Evolutionary conservation across 176 grass and related monocot species (phyloP).

Genomic region (Elaeis guineensis): DNA sequence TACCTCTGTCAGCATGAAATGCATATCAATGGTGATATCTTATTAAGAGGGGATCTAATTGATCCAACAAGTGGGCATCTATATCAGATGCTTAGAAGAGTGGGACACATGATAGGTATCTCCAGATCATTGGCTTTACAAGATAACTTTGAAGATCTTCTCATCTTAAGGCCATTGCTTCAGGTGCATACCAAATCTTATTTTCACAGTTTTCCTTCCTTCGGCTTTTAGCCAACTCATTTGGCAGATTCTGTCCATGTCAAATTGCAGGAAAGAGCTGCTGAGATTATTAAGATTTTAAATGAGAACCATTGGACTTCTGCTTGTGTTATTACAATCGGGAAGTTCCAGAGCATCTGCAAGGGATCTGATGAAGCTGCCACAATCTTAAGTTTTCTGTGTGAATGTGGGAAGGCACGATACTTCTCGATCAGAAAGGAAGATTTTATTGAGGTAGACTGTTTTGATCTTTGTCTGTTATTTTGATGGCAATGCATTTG

Average conservation of each 20-base stretch:
- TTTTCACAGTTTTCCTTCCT: not conserved
- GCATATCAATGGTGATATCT: conserved; percentile 44
- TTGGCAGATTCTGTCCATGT: conserved; percentile 5
- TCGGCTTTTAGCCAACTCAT: not conserved
- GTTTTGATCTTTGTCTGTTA: not conserved
- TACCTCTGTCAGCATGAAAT: conserved; percentile 50
- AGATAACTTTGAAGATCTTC: conserved; percentile 28
- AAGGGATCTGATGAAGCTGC: conserved; percentile 27
- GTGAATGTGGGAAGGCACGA: conserved; percentile 30
- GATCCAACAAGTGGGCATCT: conserved; percentile 36
- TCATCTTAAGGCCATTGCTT: conserved; percentile 47
- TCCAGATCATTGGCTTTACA: conserved; percentile 24
- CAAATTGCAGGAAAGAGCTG: conserved; percentile 33
- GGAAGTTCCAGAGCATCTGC: conserved; percentile 46
- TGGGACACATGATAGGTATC: conserved; percentile 28
- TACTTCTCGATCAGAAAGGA: conserved; percentile 47
- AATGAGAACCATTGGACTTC: conserved; percentile 47
- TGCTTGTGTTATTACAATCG: conserved; percentile 44
- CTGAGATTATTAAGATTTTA: conserved; percentile 28
- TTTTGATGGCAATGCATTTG: not conserved
- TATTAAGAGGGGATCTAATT: conserved; percentile 52
- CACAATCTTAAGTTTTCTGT: conserved; percentile 29
- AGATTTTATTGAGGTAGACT: conserved; percentile 34
- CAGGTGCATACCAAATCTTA: conserved; percentile 17
- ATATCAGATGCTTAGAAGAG: conserved; percentile 40